Conservation (phyloP, 2,329 filamentous ascomycete species). For the Knufia petricola region DNA sequence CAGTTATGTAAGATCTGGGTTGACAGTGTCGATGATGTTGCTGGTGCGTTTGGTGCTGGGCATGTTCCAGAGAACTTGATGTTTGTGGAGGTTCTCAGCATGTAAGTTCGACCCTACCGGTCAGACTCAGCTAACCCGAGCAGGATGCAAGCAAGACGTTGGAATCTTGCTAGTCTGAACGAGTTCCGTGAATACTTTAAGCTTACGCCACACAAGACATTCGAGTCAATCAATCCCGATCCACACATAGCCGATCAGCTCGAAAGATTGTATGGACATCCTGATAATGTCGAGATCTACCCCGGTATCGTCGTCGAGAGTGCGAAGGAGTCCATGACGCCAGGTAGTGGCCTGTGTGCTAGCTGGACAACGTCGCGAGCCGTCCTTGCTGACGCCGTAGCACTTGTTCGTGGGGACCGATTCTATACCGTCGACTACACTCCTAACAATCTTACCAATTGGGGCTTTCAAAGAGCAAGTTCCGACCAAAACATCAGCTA, state of each 20-base stretch:
- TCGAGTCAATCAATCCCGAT: constrained; percentile 77
- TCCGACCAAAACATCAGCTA: constrained; percentile 67
- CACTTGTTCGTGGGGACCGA: constrained; percentile 67
- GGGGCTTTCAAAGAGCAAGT: constrained; percentile 67
- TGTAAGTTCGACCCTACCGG: no score
- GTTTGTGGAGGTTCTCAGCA: constrained; percentile 69
- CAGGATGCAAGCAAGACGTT: no score
- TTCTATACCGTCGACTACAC: constrained; percentile 59
- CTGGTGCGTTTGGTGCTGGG: constrained; percentile 59
- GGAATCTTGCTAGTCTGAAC: constrained; percentile 70
- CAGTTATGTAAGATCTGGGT: constrained; percentile 62
- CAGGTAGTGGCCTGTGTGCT: constrained; percentile 62
- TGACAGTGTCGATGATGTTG: constrained; percentile 58
- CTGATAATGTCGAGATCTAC: constrained; percentile 72
- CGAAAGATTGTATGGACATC: constrained; percentile 56
- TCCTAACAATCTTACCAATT: constrained; percentile 66
- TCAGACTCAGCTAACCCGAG: constrained; percentile 60
- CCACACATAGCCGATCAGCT: constrained; percentile 58
- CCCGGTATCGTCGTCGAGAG: constrained; percentile 69
- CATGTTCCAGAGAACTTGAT: constrained; percentile 66
- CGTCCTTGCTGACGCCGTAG: constrained; percentile 66
- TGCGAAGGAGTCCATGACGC: constrained; percentile 62
- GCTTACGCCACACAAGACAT: constrained; percentile 63
- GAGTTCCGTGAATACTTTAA: constrained; percentile 79
- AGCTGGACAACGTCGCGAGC: constrained; percentile 69